Conservation (phyloP, 2,329 filamentous ascomycete genomes). For the Beauveria brongniartii region DNA sequence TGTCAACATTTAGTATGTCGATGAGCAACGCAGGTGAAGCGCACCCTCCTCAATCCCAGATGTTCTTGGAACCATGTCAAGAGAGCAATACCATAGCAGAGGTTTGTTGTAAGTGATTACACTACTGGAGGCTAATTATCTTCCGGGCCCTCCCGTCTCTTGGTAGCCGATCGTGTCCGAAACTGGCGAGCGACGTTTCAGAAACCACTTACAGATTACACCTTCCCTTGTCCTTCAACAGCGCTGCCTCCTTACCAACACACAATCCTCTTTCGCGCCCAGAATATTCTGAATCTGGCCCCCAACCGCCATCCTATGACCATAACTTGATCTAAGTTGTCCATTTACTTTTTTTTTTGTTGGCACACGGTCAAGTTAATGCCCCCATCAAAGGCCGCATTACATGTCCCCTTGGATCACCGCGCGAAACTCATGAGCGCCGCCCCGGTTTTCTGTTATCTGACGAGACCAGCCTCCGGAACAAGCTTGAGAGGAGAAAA, state of each 20-base stretch:
- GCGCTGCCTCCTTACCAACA: too few species aligned
- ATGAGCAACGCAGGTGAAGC: background rate
- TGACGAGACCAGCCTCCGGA: background rate
- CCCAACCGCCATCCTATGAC: too few species aligned
- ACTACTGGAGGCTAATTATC: too few species aligned
- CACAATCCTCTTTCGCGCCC: background rate
- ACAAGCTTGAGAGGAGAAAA: background rate
- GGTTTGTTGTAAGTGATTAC: background rate
- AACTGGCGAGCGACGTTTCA: background rate
- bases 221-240: background rate
- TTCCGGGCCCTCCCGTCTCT: background rate
- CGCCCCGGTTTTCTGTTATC: background rate
- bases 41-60: too few species aligned
- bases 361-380: background rate
- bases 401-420: background rate
- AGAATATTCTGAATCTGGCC: background rate
- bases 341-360: background rate
- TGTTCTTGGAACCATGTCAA: background rate
- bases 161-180: conserved; percentile 1
- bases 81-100: background rate
- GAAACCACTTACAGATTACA: background rate
- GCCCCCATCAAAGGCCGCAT: background rate
- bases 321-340: background rate
- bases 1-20: background rate
- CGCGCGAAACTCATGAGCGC: background rate